These are phyloP conservation scores for Physaria fendleri DNA, from an alignment of 345 rosid genomes.

Conservation along the genomic window DNA sequence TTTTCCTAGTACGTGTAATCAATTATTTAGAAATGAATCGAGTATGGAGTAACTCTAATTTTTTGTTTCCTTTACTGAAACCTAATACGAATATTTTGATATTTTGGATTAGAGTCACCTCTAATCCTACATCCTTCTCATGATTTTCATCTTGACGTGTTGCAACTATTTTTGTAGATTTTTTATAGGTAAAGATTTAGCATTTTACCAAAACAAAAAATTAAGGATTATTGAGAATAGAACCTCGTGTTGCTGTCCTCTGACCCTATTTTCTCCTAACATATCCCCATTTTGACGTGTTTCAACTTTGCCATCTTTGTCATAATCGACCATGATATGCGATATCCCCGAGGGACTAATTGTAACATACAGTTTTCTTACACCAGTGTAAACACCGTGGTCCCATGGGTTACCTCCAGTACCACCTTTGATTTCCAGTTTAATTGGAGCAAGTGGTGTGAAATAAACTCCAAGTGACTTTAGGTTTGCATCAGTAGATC, in stretches of 20 bases:
- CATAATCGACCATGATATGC: not conserved
- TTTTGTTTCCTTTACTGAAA: too few relatives aligned
- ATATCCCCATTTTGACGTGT: not conserved
- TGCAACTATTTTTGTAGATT: too few relatives aligned
- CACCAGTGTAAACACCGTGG: not conserved
- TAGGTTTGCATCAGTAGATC: not conserved
- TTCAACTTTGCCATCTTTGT: not conserved
- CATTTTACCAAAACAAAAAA: not conserved
- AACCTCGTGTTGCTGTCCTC: not conserved
- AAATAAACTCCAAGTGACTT: slow-evolving; percentile 6
- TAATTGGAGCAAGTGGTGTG: not conserved
- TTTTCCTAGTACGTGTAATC: too few relatives aligned
- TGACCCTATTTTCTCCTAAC: not conserved
- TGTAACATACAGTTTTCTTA: slow-evolving; percentile 6
- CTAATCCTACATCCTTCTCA: too few relatives aligned
- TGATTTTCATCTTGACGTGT: too few relatives aligned
- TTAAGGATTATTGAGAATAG: too few relatives aligned
- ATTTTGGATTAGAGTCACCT: too few relatives aligned
- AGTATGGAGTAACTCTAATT: too few relatives aligned
- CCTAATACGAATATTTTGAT: too few relatives aligned
- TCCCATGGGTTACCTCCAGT: too few relatives aligned
- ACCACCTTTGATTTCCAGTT: not conserved
- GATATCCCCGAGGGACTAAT: not conserved
- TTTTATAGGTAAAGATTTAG: too few relatives aligned
- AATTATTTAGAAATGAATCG: too few relatives aligned